These are phyloP conservation scores for Cordyceps pruinosa DNA, from an alignment of 2,329 filamentous ascomycete species.

Conservation along the genomic window DNA sequence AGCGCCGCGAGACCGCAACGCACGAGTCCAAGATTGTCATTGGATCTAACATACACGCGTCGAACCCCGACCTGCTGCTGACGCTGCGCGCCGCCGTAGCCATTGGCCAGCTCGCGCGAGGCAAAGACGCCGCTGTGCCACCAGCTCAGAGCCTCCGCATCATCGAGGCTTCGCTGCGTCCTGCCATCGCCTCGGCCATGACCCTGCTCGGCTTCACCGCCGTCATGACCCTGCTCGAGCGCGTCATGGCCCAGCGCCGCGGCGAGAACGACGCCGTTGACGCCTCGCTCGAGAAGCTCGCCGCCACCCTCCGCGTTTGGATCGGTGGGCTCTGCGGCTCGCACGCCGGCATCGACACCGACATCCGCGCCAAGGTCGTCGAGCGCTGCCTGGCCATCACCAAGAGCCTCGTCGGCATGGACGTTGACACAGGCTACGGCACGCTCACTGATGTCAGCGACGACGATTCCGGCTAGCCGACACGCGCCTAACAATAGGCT, in stretches of 20 bases:
- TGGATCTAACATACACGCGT: constrained; percentile 34
- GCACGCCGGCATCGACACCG: constrained; percentile 42
- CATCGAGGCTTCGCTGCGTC: constrained; percentile 43
- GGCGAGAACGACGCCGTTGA: constrained; percentile 39
- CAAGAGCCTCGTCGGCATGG: constrained; percentile 52
- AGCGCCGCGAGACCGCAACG: constrained; percentile 21
- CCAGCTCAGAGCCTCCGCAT: constrained; percentile 39
- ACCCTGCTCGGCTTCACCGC: constrained; percentile 54
- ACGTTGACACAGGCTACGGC: constrained; percentile 52
- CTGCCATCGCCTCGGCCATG: constrained; percentile 35
- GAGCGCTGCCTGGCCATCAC: constrained; percentile 49
- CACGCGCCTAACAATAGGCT: neutral
- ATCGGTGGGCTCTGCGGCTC: constrained; percentile 47
- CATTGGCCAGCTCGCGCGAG: constrained; percentile 49
- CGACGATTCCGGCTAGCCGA: constrained; percentile 9
- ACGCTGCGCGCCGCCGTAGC: constrained; percentile 54
- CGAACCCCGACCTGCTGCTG: constrained; percentile 47
- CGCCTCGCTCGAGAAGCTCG: constrained; percentile 47
- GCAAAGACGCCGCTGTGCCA: constrained; percentile 25
- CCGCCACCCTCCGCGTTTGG: constrained; percentile 54
- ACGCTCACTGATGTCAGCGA: constrained; percentile 47
- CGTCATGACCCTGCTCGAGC: constrained; percentile 51
- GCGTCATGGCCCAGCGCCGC: constrained; percentile 40
- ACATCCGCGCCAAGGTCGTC: constrained; percentile 47
- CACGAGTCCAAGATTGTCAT: constrained; percentile 35